Conservation (phyloP, 1,284 basidiomycete species). For the Melanopsichium pennsylvanicum region DNA sequence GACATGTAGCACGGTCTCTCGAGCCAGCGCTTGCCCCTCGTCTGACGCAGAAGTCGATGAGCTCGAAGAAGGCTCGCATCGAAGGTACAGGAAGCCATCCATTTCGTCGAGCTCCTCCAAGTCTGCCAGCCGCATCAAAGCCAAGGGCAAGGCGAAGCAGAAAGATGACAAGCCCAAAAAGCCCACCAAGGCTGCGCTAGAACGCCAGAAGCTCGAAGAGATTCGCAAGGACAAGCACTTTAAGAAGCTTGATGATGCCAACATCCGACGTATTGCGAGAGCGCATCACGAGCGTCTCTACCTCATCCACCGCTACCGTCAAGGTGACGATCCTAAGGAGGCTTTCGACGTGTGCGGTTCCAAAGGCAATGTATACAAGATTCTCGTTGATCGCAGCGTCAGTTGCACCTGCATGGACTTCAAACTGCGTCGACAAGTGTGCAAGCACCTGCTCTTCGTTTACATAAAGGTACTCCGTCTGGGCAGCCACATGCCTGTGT, state of each 20-base stretch:
- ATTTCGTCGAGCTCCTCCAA: neutral
- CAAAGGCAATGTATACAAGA: conserved; percentile 40
- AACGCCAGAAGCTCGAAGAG: conserved; percentile 26
- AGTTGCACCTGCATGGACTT: conserved; percentile 40
- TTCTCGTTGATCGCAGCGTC: conserved; percentile 8
- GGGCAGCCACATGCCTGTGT: conserved; percentile 20
- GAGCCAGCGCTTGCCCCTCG: neutral
- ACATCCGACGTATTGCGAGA: conserved; percentile 31
- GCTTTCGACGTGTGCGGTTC: conserved; percentile 37
- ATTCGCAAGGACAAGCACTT: conserved; percentile 25
- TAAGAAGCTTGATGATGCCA: conserved; percentile 15
- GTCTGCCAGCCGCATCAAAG: conserved; percentile 1
- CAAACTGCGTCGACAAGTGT: conserved; percentile 10
- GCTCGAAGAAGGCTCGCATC: conserved; percentile 22
- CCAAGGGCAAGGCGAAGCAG: neutral
- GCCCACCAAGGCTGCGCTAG: conserved; percentile 8
- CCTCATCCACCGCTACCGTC: conserved; percentile 30
- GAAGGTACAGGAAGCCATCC: conserved; percentile 18
- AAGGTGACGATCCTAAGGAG: conserved; percentile 4
- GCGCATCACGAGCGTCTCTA: conserved; percentile 28
- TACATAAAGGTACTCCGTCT: conserved; percentile 42
- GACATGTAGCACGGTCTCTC: conserved; percentile 3
- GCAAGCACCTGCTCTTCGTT: conserved; percentile 43
- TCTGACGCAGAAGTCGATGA: conserved; percentile 14
- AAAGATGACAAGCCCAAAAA: conserved; percentile 30